A percentile compares a stretch with the other conserved stretches of the same genome.
Conservation (phyloP, 345 rosid species). For the Linum trigynum region DNA sequence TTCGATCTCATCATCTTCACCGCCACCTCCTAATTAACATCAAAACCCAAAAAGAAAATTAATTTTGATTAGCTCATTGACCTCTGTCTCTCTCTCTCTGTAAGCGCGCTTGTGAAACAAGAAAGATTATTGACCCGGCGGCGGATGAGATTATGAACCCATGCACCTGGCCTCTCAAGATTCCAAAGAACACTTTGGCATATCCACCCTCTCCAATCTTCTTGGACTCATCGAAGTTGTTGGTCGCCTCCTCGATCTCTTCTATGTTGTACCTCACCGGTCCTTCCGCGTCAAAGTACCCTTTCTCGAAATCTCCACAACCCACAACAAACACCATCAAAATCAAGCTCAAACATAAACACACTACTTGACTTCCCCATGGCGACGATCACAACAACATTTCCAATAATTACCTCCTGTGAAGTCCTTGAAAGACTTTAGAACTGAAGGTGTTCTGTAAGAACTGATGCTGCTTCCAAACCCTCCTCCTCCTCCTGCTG, state of each 20-base stretch:
- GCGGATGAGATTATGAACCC: not conserved
- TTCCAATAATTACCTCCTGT: slow-evolving; percentile 29
- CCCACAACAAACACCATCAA: not conserved
- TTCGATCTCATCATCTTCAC: slow-evolving; percentile 62
- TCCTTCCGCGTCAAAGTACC: slow-evolving; percentile 39
- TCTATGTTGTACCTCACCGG: slow-evolving; percentile 32
- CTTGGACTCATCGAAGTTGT: slow-evolving; percentile 36
- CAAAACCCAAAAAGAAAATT: not conserved
- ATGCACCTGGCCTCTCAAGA: slow-evolving; percentile 31
- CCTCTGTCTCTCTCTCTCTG: too few relatives aligned
- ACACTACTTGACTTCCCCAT: not conserved
- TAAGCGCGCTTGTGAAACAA: too few relatives aligned
- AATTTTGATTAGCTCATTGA: too few relatives aligned
- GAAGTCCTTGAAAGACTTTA: slow-evolving; percentile 23
- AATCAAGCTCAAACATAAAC: not conserved
- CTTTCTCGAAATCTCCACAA: not conserved
- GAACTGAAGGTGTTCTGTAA: slow-evolving; percentile 24
- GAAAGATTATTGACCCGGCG: not conserved
- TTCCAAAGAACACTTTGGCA: slow-evolving; percentile 45
- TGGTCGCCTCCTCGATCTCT: slow-evolving; percentile 52
- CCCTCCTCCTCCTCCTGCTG: slow-evolving; percentile 9
- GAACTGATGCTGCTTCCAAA: slow-evolving; percentile 27
- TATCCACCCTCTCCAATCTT: slow-evolving; percentile 55
- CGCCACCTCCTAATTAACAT: slow-evolving; percentile 43
- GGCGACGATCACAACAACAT: not conserved